Conservation (phyloP, 2,329 filamentous ascomycete genomes). For the Ceratocystis smalleyi region DNA sequence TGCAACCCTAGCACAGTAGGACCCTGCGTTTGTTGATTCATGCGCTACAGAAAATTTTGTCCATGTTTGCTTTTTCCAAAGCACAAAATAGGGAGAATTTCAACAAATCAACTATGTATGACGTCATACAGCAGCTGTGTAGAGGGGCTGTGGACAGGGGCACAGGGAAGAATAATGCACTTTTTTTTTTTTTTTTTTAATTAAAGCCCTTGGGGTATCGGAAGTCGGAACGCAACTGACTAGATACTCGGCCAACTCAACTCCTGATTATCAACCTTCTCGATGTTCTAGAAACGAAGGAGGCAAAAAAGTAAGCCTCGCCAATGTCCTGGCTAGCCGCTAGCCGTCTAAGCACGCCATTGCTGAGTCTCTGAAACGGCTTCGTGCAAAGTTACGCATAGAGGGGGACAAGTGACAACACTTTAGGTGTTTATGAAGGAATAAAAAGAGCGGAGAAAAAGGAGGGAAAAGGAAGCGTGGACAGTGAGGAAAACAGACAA, state of each 20-base stretch:
- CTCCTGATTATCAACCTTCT: background rate
- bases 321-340: no score
- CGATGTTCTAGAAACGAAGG: background rate
- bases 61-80: background rate
- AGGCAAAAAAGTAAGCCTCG: no score
- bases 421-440: background rate
- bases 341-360: background rate
- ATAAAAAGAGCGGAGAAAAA: background rate
- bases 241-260: background rate
- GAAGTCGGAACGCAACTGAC: background rate
- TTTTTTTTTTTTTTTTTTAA: background rate
- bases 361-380: background rate
- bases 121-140: background rate
- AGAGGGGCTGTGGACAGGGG: background rate
- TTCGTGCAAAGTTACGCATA: background rate
- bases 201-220: background rate
- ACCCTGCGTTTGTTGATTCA: background rate
- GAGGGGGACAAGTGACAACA: no score
- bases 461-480: background rate
- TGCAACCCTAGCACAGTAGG: background rate
- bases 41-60: background rate
- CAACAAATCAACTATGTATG: background rate
- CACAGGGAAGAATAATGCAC: background rate
- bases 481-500: background rate
- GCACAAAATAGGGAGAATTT: background rate